phyloP scores from a whole-genome alignment of 345 rosid species.

The Gossypium mustelinum region DNA sequence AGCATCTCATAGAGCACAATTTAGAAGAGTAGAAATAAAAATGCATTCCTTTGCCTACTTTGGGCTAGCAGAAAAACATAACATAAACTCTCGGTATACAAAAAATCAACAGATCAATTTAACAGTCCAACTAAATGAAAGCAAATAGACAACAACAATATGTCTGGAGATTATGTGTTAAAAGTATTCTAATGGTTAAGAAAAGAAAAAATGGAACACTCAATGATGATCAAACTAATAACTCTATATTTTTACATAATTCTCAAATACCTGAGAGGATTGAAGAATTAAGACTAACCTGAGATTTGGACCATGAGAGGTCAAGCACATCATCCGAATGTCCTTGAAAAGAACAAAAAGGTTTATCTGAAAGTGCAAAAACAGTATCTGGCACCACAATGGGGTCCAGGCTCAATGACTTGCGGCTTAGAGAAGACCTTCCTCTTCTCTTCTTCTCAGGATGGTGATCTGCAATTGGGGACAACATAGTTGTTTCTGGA shows the following conservation, averaged over 20 bases:
- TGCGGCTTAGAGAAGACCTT: conserved; percentile 66
- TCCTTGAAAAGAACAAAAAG: conserved; percentile 80
- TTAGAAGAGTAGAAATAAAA: not conserved
- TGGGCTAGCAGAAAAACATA: not conserved
- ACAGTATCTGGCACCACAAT: conserved; percentile 68
- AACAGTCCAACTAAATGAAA: not conserved
- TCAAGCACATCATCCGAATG: conserved; percentile 88
- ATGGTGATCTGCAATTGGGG: conserved; percentile 45
- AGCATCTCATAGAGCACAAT: not conserved
- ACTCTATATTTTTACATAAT: conserved; percentile 1
- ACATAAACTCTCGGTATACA: not conserved
- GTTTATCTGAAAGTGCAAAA: conserved; percentile 80
- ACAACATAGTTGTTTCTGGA: conserved; percentile 63
- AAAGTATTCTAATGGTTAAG: not conserved
- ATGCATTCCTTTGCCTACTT: not conserved
- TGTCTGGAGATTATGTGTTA: not conserved
- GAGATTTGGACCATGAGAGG: conserved; percentile 98
- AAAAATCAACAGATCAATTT: not conserved
- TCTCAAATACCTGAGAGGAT: not conserved
- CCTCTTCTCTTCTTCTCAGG: conserved; percentile 72
- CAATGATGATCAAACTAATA: not conserved
- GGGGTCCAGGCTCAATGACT: conserved; percentile 74
- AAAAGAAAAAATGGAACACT: not conserved
- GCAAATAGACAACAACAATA: not conserved
- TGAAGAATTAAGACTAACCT: conserved; percentile 43